Conservation (phyloP, 1,284 basidiomycete genomes). For the Phylloporus gajari region DNA sequence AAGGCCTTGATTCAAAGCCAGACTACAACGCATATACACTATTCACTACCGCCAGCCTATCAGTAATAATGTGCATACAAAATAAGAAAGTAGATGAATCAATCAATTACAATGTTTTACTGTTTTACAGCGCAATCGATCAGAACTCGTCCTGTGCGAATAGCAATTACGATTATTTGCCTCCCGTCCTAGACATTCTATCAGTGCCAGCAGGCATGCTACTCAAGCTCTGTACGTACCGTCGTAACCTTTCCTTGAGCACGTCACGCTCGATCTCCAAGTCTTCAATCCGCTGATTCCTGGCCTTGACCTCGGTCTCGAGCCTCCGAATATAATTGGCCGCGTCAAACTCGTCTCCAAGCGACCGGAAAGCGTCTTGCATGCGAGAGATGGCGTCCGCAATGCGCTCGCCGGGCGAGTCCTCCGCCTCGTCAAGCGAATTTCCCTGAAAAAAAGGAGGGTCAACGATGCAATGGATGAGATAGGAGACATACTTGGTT, state of each 20-base stretch:
- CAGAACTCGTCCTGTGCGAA: conserved; percentile 1
- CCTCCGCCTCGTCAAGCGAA: conserved; percentile 15
- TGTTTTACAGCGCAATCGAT: background rate
- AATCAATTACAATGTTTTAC: no score
- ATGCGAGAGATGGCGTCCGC: conserved; percentile 15
- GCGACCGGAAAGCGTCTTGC: background rate
- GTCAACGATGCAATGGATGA: background rate
- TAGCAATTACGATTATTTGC: conserved; percentile 18
- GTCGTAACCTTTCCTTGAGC: conserved; percentile 23
- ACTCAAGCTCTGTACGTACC: conserved; percentile 20
- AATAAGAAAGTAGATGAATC: no score
- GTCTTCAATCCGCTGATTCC: conserved; percentile 49
- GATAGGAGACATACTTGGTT: conserved; percentile 16
- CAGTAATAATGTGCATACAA: no score
- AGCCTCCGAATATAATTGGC: conserved; percentile 50
- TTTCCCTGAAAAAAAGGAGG: conserved; percentile 22
- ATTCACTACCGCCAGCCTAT: no score
- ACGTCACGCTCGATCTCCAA: conserved; percentile 48
- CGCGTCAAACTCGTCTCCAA: conserved; percentile 17
- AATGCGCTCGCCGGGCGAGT: conserved; percentile 29
- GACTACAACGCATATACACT: no score
- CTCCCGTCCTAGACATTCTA: conserved; percentile 19
- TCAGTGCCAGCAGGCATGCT: background rate
- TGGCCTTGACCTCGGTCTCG: conserved; percentile 50
- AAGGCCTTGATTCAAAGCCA: no score